These are phyloP conservation scores for Xanthoconium purpureum DNA, from an alignment of 768 basidiomycete genomes.

Conservation along the genomic window DNA sequence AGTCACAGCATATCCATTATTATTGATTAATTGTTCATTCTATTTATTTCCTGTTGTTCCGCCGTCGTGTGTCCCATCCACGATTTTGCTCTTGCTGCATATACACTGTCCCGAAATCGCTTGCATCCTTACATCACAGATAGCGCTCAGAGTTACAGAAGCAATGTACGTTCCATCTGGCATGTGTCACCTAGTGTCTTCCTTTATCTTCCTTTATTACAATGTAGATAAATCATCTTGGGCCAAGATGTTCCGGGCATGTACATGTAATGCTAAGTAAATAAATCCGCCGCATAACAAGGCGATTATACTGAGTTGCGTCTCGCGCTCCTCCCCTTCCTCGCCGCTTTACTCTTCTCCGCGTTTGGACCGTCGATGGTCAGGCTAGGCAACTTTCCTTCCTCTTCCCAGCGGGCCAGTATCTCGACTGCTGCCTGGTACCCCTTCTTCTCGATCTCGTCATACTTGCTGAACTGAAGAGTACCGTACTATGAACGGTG, in stretches of 20 bases:
- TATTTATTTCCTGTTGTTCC: conserved; percentile 22
- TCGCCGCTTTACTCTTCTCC: conserved; percentile 40
- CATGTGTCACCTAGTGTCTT: conserved; percentile 16
- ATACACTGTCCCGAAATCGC: conserved; percentile 9
- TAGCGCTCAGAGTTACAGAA: conserved; percentile 20
- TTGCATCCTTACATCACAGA: conserved; percentile 17
- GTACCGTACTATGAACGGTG: conserved; percentile 72
- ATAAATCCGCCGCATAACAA: neutral
- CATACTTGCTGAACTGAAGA: conserved; percentile 84
- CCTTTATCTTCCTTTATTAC: neutral
- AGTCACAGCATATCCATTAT: conserved; percentile 32
- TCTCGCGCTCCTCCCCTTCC: conserved; percentile 73
- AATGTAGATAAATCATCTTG: conserved; percentile 22
- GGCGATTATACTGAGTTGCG: conserved; percentile 60
- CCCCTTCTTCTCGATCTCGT: conserved; percentile 83
- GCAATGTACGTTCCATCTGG: conserved; percentile 18
- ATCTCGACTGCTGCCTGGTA: conserved; percentile 69
- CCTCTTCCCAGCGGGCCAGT: conserved; percentile 74
- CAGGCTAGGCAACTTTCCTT: conserved; percentile 78
- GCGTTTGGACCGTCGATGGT: conserved; percentile 57
- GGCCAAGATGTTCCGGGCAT: neutral
- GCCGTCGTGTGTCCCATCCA: conserved; percentile 5
- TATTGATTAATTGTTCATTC: conserved; percentile 33
- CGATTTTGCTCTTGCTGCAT: conserved; percentile 16
- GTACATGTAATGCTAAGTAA: neutral